Evolutionary conservation across 805 yeast genomes (phyloP), one percentile per base, ranked within the genome.

Genomic region (Cyberlindnera sargentensis): DNA sequence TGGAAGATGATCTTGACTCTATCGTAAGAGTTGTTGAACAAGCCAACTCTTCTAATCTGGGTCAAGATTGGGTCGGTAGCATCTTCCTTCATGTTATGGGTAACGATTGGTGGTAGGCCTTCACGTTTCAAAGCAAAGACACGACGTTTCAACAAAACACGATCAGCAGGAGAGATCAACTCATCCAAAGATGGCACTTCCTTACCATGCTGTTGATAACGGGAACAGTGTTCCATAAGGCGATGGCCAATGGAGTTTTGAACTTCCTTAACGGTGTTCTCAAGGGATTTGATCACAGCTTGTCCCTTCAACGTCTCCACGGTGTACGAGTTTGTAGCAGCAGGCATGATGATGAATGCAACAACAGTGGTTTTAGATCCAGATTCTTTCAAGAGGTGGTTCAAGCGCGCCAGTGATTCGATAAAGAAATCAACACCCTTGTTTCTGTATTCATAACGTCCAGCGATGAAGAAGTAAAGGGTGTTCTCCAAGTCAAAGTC

Each of bases 261-360:
- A 40, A 91, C 91, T 60, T 89, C 97, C 51, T 77, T 77, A 44
- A 91, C 90, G 8, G 97, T 84, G 56, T 75, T 80, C 61, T 90
- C 96, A 55, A 91, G 75, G 43, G 95, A 95, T 62, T 84, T 84
- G 52, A 90, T 84, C 37, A 90, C 97, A 2, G 98, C 97, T 67
- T 93, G 99, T 37, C 96, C 95, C 67, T 84, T 86, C 55, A 91
- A 75, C 5, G 98, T 93, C 62, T 91, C 98, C 30, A 89, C 95
- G 2, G 98, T 93, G 65, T 88, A 91, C 0, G 97, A 90, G 56
- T 85, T 82, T 44, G 95, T 90, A 41, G 82, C 79, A 15, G 97
- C 98, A 3, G 99, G 99, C 98, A 93, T 93, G 65, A 91, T 91
- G 58, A 91, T 88, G 61, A 91, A 91, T 8, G 98, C 98, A 36